Evolutionary conservation across 352 stramenopile species (phyloP), one percentile per base, ranked within the genome.

Genomic region (Saprolegnia parasitica): DNA sequence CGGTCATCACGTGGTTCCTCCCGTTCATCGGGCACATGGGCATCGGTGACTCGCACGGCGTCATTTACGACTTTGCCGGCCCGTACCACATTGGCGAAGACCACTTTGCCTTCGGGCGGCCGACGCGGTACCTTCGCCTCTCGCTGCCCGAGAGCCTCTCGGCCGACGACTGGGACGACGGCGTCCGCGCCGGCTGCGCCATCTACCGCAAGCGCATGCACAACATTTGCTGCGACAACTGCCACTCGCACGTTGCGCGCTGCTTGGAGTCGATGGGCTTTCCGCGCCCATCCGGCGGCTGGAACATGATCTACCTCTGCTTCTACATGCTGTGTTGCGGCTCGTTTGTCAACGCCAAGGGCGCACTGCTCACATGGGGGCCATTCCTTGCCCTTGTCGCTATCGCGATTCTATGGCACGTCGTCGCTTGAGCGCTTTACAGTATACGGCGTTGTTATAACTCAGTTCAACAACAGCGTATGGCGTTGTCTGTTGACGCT

Each of bases 221-320:
- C 82, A 98, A 98, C 72, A 81, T 98, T 45, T 98, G 78, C 72
- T 98, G 94, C 75, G 94, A 98, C 78, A 99, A 99, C 79, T 99
- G 96, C 76, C 96, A 99, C 79, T 98, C 91, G 32, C 96, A 99
- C 72, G 95, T 98, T 18, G 93, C 90, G 18, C 63, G 63, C 21
- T 70, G 63, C 37, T 47, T 70, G 10, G 55, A 61, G 29, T 70
- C 63, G 3, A 70, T 70, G 63, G 46, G 21, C 16, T 70, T 40
- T 26, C 63, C 63, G 24, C 55, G 63, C 47, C 42, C 47, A 4
- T 42, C 21, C 10, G 63, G 63, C 16, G n/a, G 26, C 10, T 70
- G 63, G 63, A 70, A 70, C 32, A 70, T 70, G 63, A 23, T 70
- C 16, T 26, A 40, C 13, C 39, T 70, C 20, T 70, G 63, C 47